phyloP scores from a whole-genome alignment of 2,329 filamentous ascomycete genomes.

The Neospermospora avenae region DNA sequence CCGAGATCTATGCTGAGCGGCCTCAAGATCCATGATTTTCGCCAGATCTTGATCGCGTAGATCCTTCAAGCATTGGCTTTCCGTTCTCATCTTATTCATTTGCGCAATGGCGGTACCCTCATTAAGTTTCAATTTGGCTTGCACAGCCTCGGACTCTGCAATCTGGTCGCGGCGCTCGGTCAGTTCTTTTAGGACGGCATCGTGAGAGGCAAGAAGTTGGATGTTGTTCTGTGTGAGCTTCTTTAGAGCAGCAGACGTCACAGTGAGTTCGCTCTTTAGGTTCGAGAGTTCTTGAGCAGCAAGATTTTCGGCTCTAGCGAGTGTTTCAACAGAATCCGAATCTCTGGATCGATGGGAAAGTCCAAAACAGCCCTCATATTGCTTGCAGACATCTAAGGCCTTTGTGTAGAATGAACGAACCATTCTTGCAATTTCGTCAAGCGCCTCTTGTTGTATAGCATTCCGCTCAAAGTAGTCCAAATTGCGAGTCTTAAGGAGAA shows the following conservation, averaged over 20 bases:
- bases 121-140: neutral
- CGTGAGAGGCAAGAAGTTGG: neutral
- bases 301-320: neutral
- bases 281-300: neutral
- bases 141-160: neutral
- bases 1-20: neutral
- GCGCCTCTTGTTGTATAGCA: neutral
- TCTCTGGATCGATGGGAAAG: neutral
- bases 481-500: neutral
- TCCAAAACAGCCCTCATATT: neutral
- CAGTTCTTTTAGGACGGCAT: neutral
- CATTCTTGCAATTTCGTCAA: neutral
- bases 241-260: neutral
- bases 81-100: neutral
- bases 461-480: neutral
- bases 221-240: neutral
- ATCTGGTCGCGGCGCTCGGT: neutral
- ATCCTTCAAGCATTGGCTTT: neutral
- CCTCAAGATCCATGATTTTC: neutral
- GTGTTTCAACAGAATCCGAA: neutral
- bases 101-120: neutral
- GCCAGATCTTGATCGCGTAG: neutral
- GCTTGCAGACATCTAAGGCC: neutral
- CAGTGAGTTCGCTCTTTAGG: neutral
- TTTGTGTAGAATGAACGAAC: neutral